These are phyloP conservation scores for Microglena sp. DNA, from an alignment of 139 green algal species.

Conservation along the genomic window DNA sequence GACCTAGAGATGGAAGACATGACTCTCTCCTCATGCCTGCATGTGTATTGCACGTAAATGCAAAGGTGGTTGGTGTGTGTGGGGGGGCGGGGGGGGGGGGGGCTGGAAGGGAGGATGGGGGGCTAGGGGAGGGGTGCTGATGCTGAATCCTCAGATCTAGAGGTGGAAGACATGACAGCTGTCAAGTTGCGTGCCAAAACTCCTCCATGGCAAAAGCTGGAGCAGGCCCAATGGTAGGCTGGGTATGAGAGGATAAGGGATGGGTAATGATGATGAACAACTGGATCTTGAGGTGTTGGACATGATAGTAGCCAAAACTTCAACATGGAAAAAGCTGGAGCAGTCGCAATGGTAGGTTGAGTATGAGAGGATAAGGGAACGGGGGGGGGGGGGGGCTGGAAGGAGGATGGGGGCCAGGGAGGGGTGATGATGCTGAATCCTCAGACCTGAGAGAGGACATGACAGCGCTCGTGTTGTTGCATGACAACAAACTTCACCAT, in stretches of 20 bases:
- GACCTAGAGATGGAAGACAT: conserved; percentile 30
- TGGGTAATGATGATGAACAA: conserved; percentile 26
- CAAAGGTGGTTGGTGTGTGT: too few species aligned
- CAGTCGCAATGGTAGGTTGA: conserved; percentile 20
- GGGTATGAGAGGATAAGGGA: too few species aligned
- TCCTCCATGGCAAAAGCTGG: conserved; percentile 35
- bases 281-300: conserved; percentile 26
- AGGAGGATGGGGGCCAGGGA: background rate
- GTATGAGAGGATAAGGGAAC: too few species aligned
- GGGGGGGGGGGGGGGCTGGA: background rate
- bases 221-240: conserved; percentile 17
- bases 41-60: conserved; percentile 18
- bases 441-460: too few species aligned
- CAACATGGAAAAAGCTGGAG: conserved; percentile 33
- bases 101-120: too few species aligned
- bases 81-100: background rate
- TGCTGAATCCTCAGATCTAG: conserved; percentile 25
- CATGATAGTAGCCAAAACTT: conserved; percentile 25
- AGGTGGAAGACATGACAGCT: conserved; percentile 27
- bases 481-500: too few species aligned
- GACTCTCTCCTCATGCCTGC: conserved; percentile 26
- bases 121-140: too few species aligned
- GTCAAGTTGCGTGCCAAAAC: conserved; percentile 37
- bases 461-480: conserved; percentile 37
- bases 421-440: too few species aligned